Conservation (phyloP, 2,329 filamentous ascomycete genomes). For the Clarireedia monteithiana region DNA sequence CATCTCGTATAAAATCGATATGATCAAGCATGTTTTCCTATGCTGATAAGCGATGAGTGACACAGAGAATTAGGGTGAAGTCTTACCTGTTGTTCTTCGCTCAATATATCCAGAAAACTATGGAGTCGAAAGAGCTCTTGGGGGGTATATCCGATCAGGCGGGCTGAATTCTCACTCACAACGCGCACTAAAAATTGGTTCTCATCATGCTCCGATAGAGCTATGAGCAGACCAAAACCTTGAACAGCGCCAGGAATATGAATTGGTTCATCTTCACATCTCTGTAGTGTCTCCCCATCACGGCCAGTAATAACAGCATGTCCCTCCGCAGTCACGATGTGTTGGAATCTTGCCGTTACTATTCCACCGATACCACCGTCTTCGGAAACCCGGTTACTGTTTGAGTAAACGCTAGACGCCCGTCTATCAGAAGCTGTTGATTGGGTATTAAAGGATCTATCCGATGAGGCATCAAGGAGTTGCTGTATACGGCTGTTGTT, state of each 20-base stretch:
- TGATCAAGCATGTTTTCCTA: constrained; percentile 78
- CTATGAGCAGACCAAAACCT: constrained; percentile 73
- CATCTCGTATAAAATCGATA: constrained; percentile 79
- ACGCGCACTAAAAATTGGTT: constrained; percentile 63
- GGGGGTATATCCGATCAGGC: constrained; percentile 70
- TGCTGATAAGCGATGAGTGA: constrained; percentile 31
- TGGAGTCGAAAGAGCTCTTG: constrained; percentile 64
- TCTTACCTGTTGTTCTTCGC: constrained; percentile 8
- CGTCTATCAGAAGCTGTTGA: neutral
- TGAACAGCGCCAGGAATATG: constrained; percentile 52
- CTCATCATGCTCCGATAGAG: constrained; percentile 61
- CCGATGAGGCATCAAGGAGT: constrained; percentile 22
- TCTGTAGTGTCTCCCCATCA: constrained; percentile 62
- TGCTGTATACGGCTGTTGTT: constrained; percentile 19
- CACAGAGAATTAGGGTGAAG: neutral
- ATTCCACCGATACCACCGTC: constrained; percentile 28
- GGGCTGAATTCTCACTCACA: constrained; percentile 73
- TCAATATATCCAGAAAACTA: constrained; percentile 68
- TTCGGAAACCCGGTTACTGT: constrained; percentile 1
- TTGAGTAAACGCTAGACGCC: neutral
- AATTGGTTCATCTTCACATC: constrained; percentile 87
- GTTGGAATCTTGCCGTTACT: constrained; percentile 69
- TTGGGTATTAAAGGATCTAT: constrained; percentile 14
- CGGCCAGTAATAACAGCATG: constrained; percentile 78
- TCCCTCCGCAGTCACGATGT: constrained; percentile 67